Conservation (phyloP, 163 green algal genomes). For the Scenedesmus sp. region DNA sequence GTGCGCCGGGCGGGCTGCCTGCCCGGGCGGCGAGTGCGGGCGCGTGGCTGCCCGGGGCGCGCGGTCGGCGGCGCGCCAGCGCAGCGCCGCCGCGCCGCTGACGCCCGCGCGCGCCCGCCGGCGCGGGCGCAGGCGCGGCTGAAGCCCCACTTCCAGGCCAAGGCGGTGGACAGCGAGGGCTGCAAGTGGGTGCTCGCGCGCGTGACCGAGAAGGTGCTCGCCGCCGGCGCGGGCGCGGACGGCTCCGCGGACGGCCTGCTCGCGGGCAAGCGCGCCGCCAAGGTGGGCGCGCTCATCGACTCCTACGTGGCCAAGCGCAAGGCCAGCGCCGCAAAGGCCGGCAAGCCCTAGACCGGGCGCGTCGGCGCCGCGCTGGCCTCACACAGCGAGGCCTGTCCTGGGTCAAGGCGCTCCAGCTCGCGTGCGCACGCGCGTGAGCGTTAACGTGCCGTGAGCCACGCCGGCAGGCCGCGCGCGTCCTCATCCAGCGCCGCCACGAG, state of each 20-base stretch:
- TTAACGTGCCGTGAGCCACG: too few relatives aligned
- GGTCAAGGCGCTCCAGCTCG: too few relatives aligned
- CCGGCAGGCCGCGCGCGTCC: constrained; percentile 19
- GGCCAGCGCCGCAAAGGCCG: not conserved
- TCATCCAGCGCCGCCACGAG: constrained; percentile 37
- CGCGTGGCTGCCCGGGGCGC: too few relatives aligned
- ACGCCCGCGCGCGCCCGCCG: too few relatives aligned
- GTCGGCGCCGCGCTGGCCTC: too few relatives aligned
- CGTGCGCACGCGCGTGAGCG: too few relatives aligned
- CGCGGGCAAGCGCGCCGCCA: constrained; percentile 12
- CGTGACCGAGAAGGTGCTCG: constrained; percentile 35
- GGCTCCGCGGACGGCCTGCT: not conserved
- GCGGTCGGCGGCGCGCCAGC: too few relatives aligned
- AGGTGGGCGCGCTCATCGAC: constrained; percentile 35
- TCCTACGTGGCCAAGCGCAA: constrained; percentile 20
- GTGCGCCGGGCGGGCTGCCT: not conserved
- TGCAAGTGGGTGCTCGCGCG: constrained; percentile 42
- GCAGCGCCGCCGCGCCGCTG: too few relatives aligned
- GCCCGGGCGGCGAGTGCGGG: too few relatives aligned
- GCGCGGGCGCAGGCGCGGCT: constrained; percentile 10
- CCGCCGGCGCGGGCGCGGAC: not conserved
- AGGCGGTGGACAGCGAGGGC: constrained; percentile 33
- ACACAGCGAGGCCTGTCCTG: too few relatives aligned
- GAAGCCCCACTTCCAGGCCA: constrained; percentile 38
- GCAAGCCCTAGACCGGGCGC: too few relatives aligned